Conservation (phyloP, 176 grass and related monocot genomes). For the Bonia amplexicaulis region DNA sequence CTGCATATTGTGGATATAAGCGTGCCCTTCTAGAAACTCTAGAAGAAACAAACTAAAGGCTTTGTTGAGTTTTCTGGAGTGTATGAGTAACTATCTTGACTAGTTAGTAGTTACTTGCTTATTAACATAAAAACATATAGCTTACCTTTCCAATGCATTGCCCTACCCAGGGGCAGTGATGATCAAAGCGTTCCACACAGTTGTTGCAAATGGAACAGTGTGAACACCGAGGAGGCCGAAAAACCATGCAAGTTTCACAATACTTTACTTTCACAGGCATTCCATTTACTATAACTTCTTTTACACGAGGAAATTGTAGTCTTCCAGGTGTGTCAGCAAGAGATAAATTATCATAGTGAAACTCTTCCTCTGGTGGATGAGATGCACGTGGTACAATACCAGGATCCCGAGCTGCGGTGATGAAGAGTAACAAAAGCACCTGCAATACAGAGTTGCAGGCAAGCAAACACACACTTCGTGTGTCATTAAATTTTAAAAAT, state of each 20-base stretch:
- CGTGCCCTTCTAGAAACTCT: background rate
- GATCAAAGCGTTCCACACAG: constrained; percentile 77
- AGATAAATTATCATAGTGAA: constrained; percentile 44
- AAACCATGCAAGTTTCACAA: constrained; percentile 90
- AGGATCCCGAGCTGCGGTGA: constrained; percentile 63
- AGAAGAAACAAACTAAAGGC: background rate
- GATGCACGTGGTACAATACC: constrained; percentile 76
- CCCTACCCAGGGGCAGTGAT: constrained; percentile 88
- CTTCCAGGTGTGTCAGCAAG: constrained; percentile 43
- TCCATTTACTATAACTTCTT: constrained; percentile 73
- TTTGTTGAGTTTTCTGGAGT: background rate
- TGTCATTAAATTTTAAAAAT: background rate
- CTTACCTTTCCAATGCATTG: constrained; percentile 78
- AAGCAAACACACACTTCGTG: background rate
- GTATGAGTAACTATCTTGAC: background rate
- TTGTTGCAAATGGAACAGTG: constrained; percentile 84
- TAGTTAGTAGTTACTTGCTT: background rate
- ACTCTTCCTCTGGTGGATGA: constrained; percentile 66
- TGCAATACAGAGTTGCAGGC: constrained; percentile 24
- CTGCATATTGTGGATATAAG: background rate
- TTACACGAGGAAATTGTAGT: constrained; percentile 48
- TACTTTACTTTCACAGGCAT: constrained; percentile 75
- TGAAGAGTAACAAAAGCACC: constrained; percentile 59
- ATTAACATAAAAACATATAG: background rate
- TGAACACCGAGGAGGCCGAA: constrained; percentile 73